phyloP scores from a whole-genome alignment of 768 basidiomycete species.

The Pleurotus salmoneostramineus region DNA sequence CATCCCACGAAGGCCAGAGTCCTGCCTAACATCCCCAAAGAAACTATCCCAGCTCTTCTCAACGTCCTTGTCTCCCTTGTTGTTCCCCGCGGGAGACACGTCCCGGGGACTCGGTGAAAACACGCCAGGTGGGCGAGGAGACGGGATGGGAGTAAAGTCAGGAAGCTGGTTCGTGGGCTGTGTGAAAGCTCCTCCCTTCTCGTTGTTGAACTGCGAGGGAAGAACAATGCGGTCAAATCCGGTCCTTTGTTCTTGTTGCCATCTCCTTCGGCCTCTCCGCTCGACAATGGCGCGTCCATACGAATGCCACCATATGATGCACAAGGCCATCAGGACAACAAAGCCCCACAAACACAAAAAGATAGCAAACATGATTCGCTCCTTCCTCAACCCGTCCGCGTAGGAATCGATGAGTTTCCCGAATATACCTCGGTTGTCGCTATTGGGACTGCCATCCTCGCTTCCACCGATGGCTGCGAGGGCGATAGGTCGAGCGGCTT shows the following conservation, averaged over 20 bases:
- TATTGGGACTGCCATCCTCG: slow-evolving; percentile 24
- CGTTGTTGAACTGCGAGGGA: slow-evolving; percentile 23
- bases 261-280: slow-evolving; percentile 42
- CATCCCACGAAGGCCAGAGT: slow-evolving; percentile 7
- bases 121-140: slow-evolving; percentile 22
- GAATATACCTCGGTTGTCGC: slow-evolving; percentile 57
- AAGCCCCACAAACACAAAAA: slow-evolving; percentile 83
- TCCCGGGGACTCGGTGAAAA: slow-evolving; percentile 15
- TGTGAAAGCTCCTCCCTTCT: slow-evolving; percentile 18
- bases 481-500: slow-evolving; percentile 76
- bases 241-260: slow-evolving; percentile 46
- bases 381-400: slow-evolving; percentile 66
- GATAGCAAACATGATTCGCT: slow-evolving; percentile 78
- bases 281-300: slow-evolving; percentile 48
- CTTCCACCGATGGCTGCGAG: slow-evolving; percentile 70
- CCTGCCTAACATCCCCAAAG: slow-evolving; percentile 21
- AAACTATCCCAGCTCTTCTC: slow-evolving; percentile 45
- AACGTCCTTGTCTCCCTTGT: slow-evolving; percentile 16
- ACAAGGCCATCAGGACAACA: slow-evolving; percentile 77
- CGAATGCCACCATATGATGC: slow-evolving; percentile 70
- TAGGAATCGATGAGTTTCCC: slow-evolving; percentile 73
- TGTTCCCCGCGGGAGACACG: slow-evolving; percentile 10
- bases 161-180: slow-evolving; percentile 24
- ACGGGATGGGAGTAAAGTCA: slow-evolving; percentile 50
- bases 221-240: slow-evolving; percentile 42